Evolutionary conservation across 2,329 filamentous ascomycete species (phyloP), one percentile per base, ranked within the genome.

Genomic region (Colletotrichum lindemuthianum): DNA sequence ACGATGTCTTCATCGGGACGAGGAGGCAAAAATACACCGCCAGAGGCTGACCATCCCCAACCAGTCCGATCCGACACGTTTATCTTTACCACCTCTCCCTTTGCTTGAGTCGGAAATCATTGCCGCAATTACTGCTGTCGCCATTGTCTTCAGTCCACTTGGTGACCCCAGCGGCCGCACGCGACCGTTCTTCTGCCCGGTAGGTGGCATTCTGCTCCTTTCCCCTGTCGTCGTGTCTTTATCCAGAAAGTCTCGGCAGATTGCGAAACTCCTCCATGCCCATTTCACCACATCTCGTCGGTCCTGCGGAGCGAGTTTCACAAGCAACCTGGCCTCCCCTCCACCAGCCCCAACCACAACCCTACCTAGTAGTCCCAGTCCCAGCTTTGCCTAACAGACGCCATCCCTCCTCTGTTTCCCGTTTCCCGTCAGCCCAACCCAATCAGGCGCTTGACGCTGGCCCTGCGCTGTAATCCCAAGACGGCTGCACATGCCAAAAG

Each of bases 261-360:
- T 75, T 71, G 61, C 63, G 69, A 67, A 63, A 68, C 59, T 65
- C 47, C 13, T n/a, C 49, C 59, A 59, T 65, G 63, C 66, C 66
- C 69, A 75, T 70, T 72, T 71, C 71, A 63, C 66, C 67, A 65
- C 61, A 60, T 65, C 49, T 36, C 60, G 52, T 72, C 74, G 72
- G 73, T 60, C 73, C 68, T 75, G 71, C 74, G 73, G 73, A 76
- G 69, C 45, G 53, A 67, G 45, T 66, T 66, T 70, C 68, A 65
- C 70, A 71, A 67, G 72, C 68, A 24, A 24, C 24, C 24, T 24
- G 24, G 24, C 24, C 24, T 4, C 24, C 4, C 24, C 24, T 4
- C 4, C 1, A 24, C 24, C 24, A 24, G 24, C 68, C 70, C 60
- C 54, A 44, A 59, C 37, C 32, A 47, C 48, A 52, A 33, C 49